phyloP scores from a whole-genome alignment of 306 rosid species.

The Cyamopsis tetragonoloba region DNA sequence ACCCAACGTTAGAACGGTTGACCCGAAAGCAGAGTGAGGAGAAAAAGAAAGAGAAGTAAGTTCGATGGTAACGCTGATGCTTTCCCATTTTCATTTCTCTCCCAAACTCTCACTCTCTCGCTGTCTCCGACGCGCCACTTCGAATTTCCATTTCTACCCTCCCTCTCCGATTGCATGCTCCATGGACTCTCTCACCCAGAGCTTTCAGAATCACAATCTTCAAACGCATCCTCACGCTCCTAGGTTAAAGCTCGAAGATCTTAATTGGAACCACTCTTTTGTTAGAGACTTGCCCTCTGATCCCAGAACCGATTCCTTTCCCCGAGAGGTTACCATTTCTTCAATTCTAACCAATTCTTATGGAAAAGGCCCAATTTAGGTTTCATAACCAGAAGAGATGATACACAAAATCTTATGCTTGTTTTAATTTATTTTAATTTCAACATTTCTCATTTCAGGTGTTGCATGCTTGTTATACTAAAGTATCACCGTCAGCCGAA shows the following conservation, averaged over 20 bases:
- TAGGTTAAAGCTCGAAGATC: slow-evolving; percentile 58
- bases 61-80: neutral
- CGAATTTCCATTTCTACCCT: slow-evolving; percentile 39
- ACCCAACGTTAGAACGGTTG: too few relatives aligned
- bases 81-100: slow-evolving; percentile 30
- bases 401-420: neutral
- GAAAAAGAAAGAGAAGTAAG: too few relatives aligned
- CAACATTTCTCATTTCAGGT: slow-evolving; percentile 62
- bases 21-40: neutral
- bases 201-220: slow-evolving; percentile 48
- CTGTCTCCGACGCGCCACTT: slow-evolving; percentile 13
- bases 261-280: slow-evolving; percentile 87
- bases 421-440: too few relatives aligned
- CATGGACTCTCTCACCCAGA: slow-evolving; percentile 61
- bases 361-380: neutral
- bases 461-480: slow-evolving; percentile 81
- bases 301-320: slow-evolving; percentile 64
- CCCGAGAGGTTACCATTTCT: slow-evolving; percentile 60
- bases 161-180: slow-evolving; percentile 37
- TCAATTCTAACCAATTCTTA: too few relatives aligned
- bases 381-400: neutral
- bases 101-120: slow-evolving; percentile 24
- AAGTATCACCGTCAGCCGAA: slow-evolving; percentile 63
- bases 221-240: neutral
- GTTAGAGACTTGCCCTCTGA: slow-evolving; percentile 69